Conservation (phyloP, 2,329 filamentous ascomycete species). For the Colletotrichum truncatum region DNA sequence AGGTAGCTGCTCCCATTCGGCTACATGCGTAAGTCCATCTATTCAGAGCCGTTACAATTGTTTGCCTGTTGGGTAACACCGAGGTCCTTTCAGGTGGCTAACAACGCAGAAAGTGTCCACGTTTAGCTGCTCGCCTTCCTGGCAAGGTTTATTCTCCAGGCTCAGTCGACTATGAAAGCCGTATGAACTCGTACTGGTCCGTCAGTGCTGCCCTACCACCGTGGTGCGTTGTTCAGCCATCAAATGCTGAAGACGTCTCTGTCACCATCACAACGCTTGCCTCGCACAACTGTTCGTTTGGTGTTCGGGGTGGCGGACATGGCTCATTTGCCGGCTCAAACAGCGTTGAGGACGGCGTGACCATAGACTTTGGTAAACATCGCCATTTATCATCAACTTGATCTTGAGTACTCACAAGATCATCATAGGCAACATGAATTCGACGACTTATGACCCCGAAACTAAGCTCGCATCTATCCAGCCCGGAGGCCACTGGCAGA, state of each 20-base stretch:
- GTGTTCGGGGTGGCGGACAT: constrained; percentile 59
- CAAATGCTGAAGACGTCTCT: constrained; percentile 35
- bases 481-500: constrained; percentile 21
- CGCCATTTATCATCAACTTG: too few relatives aligned
- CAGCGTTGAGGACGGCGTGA: constrained; percentile 52
- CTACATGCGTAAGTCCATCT: constrained; percentile 5
- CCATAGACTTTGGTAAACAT: too few relatives aligned
- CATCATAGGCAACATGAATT: constrained; percentile 41
- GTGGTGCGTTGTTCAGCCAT: constrained; percentile 38
- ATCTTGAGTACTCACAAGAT: too few relatives aligned
- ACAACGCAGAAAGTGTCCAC: constrained; percentile 35
- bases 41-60: not conserved
- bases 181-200: constrained; percentile 31
- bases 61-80: not conserved
- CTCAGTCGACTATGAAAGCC: constrained; percentile 16
- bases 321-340: constrained; percentile 50
- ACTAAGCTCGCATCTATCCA: constrained; percentile 23
- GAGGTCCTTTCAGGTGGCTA: not conserved
- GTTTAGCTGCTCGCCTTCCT: constrained; percentile 35
- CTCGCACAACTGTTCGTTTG: constrained; percentile 30
- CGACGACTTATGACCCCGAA: constrained; percentile 20
- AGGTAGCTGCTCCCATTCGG: not conserved
- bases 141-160: constrained; percentile 33
- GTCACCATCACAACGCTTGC: constrained; percentile 24
- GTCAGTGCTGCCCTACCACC: constrained; percentile 33